Evolutionary conservation across 2,329 filamentous ascomycete genomes (phyloP), one percentile per base, ranked within the genome.

Genomic region (Pestalotiopsis sp.): DNA sequence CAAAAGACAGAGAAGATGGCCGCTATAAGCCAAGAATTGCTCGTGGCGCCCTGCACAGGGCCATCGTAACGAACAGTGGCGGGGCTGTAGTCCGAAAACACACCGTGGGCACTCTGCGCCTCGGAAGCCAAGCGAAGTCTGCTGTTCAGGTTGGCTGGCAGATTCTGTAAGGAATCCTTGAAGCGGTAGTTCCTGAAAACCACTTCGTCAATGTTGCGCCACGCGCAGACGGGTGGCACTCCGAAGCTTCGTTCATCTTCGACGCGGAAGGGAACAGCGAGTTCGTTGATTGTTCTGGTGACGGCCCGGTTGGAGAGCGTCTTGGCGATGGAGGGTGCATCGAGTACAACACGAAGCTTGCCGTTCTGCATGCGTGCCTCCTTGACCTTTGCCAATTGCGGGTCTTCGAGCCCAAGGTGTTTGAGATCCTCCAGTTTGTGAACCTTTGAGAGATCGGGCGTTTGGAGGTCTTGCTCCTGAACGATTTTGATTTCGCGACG

Each of bases 1-100:
- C 82, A 84, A 73, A 80, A 81, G 66, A 84, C 81, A 40, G 81
- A 81, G 78, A 83, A 83, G 66, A 84, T 73, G 11, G 82, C 82
- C 0, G 82, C 78, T 69, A 84, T 78, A 14, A 84, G 76, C 82
- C 82, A 84, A 72, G 77, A 80, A 78, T 84, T 81, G 71, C 72
- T 76, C 23, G 74, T 71, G 52, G 81, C 81, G 58, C 82, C 82
- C 77, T 84, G 82, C 7, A 79, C 78, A 4, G 82, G 82, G 72
- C 83, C 80, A 69, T 82, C 80, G 68, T 83, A 84, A 61, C 74
- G 73, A 71, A 36, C 31, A 36, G 72, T 75, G 67, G 71, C 66
- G 64, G 73, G 68, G 40, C 72, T 73, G 69, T 68, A 72, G 57
- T 70, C 45, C 11, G 12, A 23, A 41, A 67, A 23, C 40, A n/a